Evolutionary conservation across 2,329 filamentous ascomycete species (phyloP), one percentile per base, ranked within the genome.

Genomic region (Colletotrichum acutatum): DNA sequence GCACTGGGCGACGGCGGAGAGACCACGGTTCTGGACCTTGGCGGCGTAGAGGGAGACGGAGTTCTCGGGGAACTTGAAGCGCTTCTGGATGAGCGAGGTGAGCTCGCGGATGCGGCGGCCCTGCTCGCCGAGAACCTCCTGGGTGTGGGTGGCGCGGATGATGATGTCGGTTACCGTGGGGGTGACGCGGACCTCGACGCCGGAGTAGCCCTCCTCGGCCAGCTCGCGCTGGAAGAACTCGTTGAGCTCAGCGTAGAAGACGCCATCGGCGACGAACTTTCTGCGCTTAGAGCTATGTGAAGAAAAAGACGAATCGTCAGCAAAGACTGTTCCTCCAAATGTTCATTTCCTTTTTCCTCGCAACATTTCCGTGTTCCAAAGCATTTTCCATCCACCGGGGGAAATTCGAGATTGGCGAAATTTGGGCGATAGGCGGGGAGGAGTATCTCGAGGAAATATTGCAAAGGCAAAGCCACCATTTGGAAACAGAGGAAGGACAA

Each of bases 171-270:
- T 99, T 85, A 99, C 97, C 86, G 97, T 99, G 80, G 97, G 97
- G 82, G 97, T 99, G 82, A 99, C 97, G 91, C 97, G 95, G 90
- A 99, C 97, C 91, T 99, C 97, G 86, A 99, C 97, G 86, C 97
- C 97, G 72, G 97, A 99, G 93, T 99, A 99, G 83, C 97, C 97
- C 90, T 99, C 97, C 93, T 99, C 97, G 85, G 97, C 97, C 86
- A 99, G 91, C 90, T 99, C 97, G 88, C 97, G 96, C 92, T 98
- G 97, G 95, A 99, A 99, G 94, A 99, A 99, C 91, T 99, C 97
- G 93, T 99, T 99, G 88, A 99, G 90, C 90, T 99, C 97, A 90
- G 97, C 97, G 89, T 98, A 99, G 94, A 99, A 99, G 84, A 99
- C 97, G 93, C 97, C 97, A 89, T 99, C 97, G 81, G 93, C 94